A percentile compares a stretch with the other conserved stretches of the same genome.
Evolutionary conservation across 768 basidiomycete genomes (phyloP).

Genomic region (Baorangia bicolor): DNA sequence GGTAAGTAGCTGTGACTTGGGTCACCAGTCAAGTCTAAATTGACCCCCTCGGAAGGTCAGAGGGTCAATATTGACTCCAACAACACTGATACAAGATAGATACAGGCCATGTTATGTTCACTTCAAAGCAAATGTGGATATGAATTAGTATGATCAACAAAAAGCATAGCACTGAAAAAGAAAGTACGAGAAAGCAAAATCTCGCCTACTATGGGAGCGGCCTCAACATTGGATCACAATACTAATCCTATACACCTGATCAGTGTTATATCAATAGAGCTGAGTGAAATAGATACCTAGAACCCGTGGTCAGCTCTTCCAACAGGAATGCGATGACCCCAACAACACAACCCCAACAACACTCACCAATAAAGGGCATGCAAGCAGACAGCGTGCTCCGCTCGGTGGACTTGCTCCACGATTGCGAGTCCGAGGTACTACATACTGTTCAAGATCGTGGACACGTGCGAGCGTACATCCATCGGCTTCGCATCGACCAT

Average conservation of each 20-base stretch:
- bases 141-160: too few species aligned
- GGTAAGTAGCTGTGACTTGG: too few species aligned
- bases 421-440: constrained; percentile 40
- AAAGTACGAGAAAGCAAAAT: too few species aligned
- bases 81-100: constrained; percentile 30
- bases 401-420: constrained; percentile 40
- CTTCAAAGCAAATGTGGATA: constrained; percentile 21
- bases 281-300: constrained; percentile 77
- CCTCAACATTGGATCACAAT: constrained; percentile 23
- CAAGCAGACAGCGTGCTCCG: constrained; percentile 54
- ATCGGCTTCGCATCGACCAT: constrained; percentile 67
- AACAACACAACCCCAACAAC: too few species aligned
- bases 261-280: constrained; percentile 62
- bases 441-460: constrained; percentile 53
- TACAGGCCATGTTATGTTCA: constrained; percentile 18
- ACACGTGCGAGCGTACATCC: constrained; percentile 51
- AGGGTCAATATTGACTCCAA: too few species aligned
- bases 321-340: background rate
- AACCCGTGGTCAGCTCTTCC: constrained; percentile 5
- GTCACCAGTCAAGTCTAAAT: too few species aligned
- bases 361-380: constrained; percentile 80
- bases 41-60: too few species aligned
- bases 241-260: constrained; percentile 48
- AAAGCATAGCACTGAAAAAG: background rate
- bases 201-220: constrained; percentile 17